Percentiles rank a stretch among this genome's conserved stretches.
Evolutionary conservation across 164 flowering plant genomes (phyloP).

Genomic region (Magnolia kwangsiensis): DNA sequence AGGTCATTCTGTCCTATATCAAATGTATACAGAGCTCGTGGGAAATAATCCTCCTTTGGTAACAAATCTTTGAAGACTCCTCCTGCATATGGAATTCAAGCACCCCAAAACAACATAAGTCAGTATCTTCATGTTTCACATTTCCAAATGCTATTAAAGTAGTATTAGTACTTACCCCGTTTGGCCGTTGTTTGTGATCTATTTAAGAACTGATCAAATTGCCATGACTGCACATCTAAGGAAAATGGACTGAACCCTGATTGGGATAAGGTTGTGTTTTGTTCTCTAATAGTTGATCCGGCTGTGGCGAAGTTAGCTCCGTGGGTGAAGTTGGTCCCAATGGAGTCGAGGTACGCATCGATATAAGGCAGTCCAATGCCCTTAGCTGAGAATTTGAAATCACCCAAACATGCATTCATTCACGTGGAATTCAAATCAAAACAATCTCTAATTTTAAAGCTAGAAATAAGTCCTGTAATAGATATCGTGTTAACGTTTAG

Average conservation of each 20-base stretch:
- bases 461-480: too few relatives aligned
- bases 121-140: background rate
- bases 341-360: slow-evolving; percentile 43
- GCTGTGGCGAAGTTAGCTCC: slow-evolving; percentile 53
- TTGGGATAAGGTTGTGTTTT: slow-evolving; percentile 33
- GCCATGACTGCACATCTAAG: slow-evolving; percentile 38
- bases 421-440: too few relatives aligned
- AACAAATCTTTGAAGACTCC: slow-evolving; percentile 27
- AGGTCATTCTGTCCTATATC: slow-evolving; percentile 57
- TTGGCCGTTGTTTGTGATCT: slow-evolving; percentile 17
- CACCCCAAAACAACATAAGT: too few relatives aligned
- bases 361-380: slow-evolving; percentile 41
- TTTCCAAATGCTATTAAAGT: background rate
- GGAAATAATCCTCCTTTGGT: slow-evolving; percentile 36
- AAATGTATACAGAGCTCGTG: slow-evolving; percentile 40
- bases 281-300: slow-evolving; percentile 42
- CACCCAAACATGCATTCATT: background rate
- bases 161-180: slow-evolving; percentile 1
- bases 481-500: too few relatives aligned
- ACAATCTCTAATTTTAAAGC: too few relatives aligned
- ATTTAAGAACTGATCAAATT: slow-evolving; percentile 36
- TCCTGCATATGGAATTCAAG: background rate
- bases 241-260: slow-evolving; percentile 57
- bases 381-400: slow-evolving; percentile 31
- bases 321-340: slow-evolving; percentile 56